Conservation (phyloP, 805 yeast genomes). For the Suhomyces prunicola region DNA sequence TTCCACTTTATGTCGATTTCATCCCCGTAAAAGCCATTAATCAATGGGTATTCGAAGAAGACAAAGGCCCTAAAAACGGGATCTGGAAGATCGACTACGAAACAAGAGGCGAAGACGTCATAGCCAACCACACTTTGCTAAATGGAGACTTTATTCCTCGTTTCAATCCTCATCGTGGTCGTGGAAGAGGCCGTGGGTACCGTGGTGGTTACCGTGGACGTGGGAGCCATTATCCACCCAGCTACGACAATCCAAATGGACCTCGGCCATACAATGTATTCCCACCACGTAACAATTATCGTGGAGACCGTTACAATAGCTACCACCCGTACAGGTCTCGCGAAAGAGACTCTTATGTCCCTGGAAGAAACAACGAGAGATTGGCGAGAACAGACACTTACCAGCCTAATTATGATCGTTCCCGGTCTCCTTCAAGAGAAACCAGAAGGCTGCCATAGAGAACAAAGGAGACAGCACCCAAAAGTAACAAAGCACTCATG, state of each 20-base stretch:
- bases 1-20: slow-evolving; percentile 37
- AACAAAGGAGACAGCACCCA: background rate
- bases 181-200: slow-evolving; percentile 9
- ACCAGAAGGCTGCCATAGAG: background rate
- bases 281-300: slow-evolving; percentile 5
- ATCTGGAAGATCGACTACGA: slow-evolving; percentile 43
- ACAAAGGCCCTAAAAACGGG: slow-evolving; percentile 42
- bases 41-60: slow-evolving; percentile 47
- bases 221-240: slow-evolving; percentile 1
- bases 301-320: background rate
- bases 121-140: slow-evolving; percentile 31
- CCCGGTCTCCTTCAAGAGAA: background rate
- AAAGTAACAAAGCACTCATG: background rate
- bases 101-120: slow-evolving; percentile 28
- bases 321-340: background rate
- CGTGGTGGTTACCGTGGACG: slow-evolving; percentile 6
- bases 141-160: slow-evolving; percentile 15
- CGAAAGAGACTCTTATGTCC: slow-evolving; percentile 12
- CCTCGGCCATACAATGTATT: slow-evolving; percentile 12
- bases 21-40: slow-evolving; percentile 45
- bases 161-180: slow-evolving; percentile 9
- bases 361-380: slow-evolving; percentile 2
- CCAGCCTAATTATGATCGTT: slow-evolving; percentile 5
- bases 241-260: slow-evolving; percentile 5
- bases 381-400: slow-evolving; percentile 11